Conservation (phyloP, 2,329 filamentous ascomycete genomes). For the Hansfordia pulvinata region DNA sequence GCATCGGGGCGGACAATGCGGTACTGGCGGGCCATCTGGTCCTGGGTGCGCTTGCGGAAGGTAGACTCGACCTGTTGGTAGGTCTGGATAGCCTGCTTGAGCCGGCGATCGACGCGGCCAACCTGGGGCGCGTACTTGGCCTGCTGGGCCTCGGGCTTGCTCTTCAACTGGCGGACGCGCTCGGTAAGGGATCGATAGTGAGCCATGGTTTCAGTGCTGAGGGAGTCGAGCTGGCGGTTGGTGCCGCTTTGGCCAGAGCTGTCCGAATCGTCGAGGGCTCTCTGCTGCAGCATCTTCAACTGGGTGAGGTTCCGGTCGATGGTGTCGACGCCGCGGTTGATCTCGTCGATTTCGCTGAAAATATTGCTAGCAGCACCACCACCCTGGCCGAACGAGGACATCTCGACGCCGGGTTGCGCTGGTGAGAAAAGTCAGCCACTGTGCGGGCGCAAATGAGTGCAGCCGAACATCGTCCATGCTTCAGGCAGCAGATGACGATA, state of each 20-base stretch:
- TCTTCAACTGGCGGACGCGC: conserved; percentile 72
- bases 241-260: conserved; percentile 51
- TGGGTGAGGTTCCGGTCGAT: conserved; percentile 61
- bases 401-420: conserved; percentile 44
- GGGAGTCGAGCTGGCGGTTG: conserved; percentile 55
- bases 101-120: conserved; percentile 61
- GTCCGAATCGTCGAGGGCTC: conserved; percentile 62
- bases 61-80: conserved; percentile 72
- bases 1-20: conserved; percentile 78
- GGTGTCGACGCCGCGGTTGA: conserved; percentile 63
- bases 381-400: conserved; percentile 49
- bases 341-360: conserved; percentile 71
- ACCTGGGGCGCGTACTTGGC: conserved; percentile 70
- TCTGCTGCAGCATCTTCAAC: conserved; percentile 57
- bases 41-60: conserved; percentile 67
- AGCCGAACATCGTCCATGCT: no score
- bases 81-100: conserved; percentile 68
- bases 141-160: conserved; percentile 59
- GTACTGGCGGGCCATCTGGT: conserved; percentile 81
- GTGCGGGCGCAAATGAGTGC: no score
- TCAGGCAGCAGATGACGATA: no score
- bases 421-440: conserved; percentile 4
- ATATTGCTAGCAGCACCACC: conserved; percentile 37
- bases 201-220: conserved; percentile 70
- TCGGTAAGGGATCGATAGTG: conserved; percentile 68